Evolutionary conservation across 345 rosid genomes (phyloP), one percentile per base, ranked within the genome.

Genomic region (Gossypium herbaceum): DNA sequence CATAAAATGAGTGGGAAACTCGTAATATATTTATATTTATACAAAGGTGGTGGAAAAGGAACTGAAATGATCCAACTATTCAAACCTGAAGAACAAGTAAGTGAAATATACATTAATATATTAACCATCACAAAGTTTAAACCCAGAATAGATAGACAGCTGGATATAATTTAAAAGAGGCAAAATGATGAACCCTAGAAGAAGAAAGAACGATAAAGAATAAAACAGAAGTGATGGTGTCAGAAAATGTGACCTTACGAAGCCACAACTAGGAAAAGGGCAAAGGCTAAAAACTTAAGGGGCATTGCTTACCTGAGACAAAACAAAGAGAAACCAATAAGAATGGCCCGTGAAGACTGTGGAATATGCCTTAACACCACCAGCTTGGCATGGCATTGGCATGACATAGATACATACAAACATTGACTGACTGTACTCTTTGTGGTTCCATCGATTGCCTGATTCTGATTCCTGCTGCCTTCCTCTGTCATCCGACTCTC

Each of bases 231-330:
- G 43, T 45, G 62, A 57, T 34, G 39, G 73, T 84, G 87, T 84
- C 87, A 84, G 89, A 79, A 56, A 84, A 84, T 86, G 89, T 86
- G 89, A 86, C 66, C 74, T 4, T 79, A 59, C 63, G 62, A 73
- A 29, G 34, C 29, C 69, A 61, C 48, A 29, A 24, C 20, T 39
- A 59, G 29, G 61, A 16, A 17, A 43, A 27, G 22, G 27, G 43
- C 12, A 13, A 22, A 45, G 43, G 57, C 55, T 34, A 34, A 34
- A 66, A 56, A 56, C 2, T 58, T 44, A 20, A 56, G 5, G 74
- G 29, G 19, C 55, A 2, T 22, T 43, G 67, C 67, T 45, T 59
- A 41, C 17, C 6, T 81, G 81, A 78, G 83, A 80, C 85, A 84
- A 83, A 76, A 77, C 85, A 84, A 81, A 81, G 59, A 56, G 80